Evolutionary conservation across 1,284 basidiomycete genomes (phyloP).

Genomic region (Mycena sp.): DNA sequence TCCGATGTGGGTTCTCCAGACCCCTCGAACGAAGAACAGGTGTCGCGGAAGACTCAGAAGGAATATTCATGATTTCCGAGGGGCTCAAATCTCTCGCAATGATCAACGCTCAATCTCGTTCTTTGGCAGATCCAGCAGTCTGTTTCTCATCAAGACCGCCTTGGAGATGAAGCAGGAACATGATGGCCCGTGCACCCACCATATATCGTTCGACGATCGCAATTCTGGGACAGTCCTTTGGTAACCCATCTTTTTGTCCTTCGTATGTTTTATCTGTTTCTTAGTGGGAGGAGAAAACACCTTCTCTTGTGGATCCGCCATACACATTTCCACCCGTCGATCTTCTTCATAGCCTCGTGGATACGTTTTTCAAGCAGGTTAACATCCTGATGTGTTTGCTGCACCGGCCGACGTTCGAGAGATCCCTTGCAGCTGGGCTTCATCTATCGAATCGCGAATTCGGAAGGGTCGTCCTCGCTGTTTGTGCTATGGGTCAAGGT

Average conservation of each 20-base stretch:
- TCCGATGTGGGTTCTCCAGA: background rate
- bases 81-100: constrained; percentile 10
- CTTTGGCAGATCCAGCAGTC: constrained; percentile 19
- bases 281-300: constrained; percentile 22
- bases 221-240: constrained; percentile 26
- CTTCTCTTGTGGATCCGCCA: background rate
- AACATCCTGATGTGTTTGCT: constrained; percentile 13
- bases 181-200: constrained; percentile 2
- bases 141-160: constrained; percentile 12
- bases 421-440: constrained; percentile 21
- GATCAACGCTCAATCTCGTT: background rate
- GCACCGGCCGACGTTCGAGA: constrained; percentile 24
- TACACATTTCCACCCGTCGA: constrained; percentile 12
- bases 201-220: background rate
- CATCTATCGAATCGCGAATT: constrained; percentile 22
- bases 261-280: background rate
- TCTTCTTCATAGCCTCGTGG: constrained; percentile 12
- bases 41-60: too few relatives aligned
- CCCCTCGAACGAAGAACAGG: too few relatives aligned
- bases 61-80: background rate
- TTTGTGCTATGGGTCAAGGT: constrained; percentile 19
- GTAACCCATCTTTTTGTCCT: background rate
- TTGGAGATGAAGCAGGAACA: constrained; percentile 8
- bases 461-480: constrained; percentile 20
- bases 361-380: constrained; percentile 12